Conservation (phyloP, 805 yeast species). For the Alloascoidea hylecoeti region DNA sequence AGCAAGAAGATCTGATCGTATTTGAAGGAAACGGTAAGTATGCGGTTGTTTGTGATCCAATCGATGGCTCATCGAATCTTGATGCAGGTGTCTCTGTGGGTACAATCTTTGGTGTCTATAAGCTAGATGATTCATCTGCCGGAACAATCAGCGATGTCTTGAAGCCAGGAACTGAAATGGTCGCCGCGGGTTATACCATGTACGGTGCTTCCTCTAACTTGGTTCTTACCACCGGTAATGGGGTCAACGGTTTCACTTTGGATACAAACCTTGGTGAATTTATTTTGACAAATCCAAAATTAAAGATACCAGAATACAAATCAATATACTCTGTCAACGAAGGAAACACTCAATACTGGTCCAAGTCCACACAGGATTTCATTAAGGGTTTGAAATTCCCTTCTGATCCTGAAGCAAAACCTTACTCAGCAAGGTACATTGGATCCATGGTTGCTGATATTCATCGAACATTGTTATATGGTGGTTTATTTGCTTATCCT, state of each 20-base stretch:
- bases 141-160: constrained; percentile 85
- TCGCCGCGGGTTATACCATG: constrained; percentile 97
- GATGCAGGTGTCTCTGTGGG: constrained; percentile 99
- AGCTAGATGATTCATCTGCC: constrained; percentile 41
- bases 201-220: constrained; percentile 96
- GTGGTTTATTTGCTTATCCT: constrained; percentile 92
- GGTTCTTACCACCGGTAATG: constrained; percentile 81
- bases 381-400: constrained; percentile 68
- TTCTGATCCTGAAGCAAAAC: constrained; percentile 44
- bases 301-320: constrained; percentile 51
- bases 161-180: constrained; percentile 87
- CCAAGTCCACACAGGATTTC: constrained; percentile 50
- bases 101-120: constrained; percentile 87
- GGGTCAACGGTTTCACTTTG: constrained; percentile 88
- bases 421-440: constrained; percentile 87
- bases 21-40: constrained; percentile 76
- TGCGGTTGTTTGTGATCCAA: constrained; percentile 96
- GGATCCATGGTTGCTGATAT: constrained; percentile 99
- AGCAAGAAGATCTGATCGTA: constrained; percentile 88
- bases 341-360: constrained; percentile 87
- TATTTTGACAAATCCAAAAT: constrained; percentile 74
- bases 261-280: constrained; percentile 92
- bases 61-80: constrained; percentile 91
- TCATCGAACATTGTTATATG: constrained; percentile 89
- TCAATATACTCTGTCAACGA: constrained; percentile 87